Conservation (phyloP, 441 rosid species). For the Bocquillonia castaneifolia region DNA sequence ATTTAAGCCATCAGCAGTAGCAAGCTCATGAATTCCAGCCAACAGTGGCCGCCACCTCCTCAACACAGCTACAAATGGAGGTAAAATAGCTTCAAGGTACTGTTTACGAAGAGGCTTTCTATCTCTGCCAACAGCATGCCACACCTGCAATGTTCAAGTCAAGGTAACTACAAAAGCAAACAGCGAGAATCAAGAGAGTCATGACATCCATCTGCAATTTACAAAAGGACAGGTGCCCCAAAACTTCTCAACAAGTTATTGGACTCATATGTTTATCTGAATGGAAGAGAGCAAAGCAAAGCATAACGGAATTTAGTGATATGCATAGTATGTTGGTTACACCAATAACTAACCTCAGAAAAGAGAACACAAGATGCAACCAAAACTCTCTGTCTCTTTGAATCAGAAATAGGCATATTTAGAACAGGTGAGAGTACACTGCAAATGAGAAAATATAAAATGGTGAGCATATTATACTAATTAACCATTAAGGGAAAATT, state of each 20-base stretch:
- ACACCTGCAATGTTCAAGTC: constrained; percentile 52
- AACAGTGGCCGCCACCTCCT: constrained; percentile 99
- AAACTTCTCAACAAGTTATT: constrained; percentile 14
- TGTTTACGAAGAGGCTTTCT: constrained; percentile 82
- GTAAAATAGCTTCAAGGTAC: constrained; percentile 89
- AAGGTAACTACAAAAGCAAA: constrained; percentile 21
- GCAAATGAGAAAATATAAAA: constrained; percentile 30
- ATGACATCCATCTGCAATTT: constrained; percentile 11
- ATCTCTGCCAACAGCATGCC: constrained; percentile 95
- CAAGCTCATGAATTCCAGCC: constrained; percentile 98
- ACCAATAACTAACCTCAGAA: constrained; percentile 82
- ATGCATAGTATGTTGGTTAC: constrained; percentile 22
- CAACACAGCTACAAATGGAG: constrained; percentile 94
- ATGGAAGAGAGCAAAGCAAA: constrained; percentile 27
- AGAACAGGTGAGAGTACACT: constrained; percentile 97
- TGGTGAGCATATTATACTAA: constrained; percentile 26
- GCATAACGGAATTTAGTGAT: constrained; percentile 3
- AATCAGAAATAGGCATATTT: constrained; percentile 97
- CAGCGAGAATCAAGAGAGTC: constrained; percentile 20
- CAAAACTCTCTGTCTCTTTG: constrained; percentile 96
- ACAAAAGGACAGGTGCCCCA: constrained; percentile 17
- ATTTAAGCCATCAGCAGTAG: constrained; percentile 94
- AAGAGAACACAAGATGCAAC: constrained; percentile 98
- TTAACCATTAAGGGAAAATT: constrained; percentile 9
- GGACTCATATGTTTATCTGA: constrained; percentile 13